Evolutionary conservation across 148 eudicot genomes (phyloP), one percentile per base, ranked within the genome.

Genomic region (Chenopodium berlandieri): DNA sequence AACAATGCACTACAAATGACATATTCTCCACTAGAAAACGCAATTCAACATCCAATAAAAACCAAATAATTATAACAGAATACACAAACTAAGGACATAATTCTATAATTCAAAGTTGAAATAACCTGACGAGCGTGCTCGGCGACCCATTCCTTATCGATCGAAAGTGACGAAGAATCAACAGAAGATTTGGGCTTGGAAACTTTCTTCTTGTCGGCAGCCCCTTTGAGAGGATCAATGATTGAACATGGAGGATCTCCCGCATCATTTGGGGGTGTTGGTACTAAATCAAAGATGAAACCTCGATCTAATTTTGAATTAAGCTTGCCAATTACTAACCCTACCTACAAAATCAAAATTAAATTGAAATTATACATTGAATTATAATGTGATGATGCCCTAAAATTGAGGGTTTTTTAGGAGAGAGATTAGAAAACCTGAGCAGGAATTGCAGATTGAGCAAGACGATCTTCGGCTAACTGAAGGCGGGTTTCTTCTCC

Each of bases 101-200:
- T 56, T 56, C 62, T 1, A 17, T 16, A 56, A 56, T 14, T 4
- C 62, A 16, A 17, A 56, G 25, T 64, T 1, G 0, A 5, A 12
- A 17, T 17, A 46, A 95, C 98, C 99, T 96, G 98, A 73, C 99
- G 92, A 82, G 99, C 99, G 30, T 96, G 99, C 80, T 96, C 99
- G 54, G 92, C 86, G 23, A 96, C 90, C 99, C 99, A 96, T 52
- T 92, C 98, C 71, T 79, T 79, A 76, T 96, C 99, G 66, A 96
- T 88, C 64, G 75, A 67, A 74, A 89, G 71, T 27, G 90, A 87
- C 4, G 94, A 85, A 76, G 94, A 83, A 54, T 91, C 91, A 5
- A 83, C 30, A 65, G 82, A 82, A 16, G 91, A 75, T 76, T 89
- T 93, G 34, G 86, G 71, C 79, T 86, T 89, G 8, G 88, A 80